These are phyloP conservation scores for Lecanicillium sp. DNA, from an alignment of 2,329 filamentous ascomycete species.

Conservation along the genomic window DNA sequence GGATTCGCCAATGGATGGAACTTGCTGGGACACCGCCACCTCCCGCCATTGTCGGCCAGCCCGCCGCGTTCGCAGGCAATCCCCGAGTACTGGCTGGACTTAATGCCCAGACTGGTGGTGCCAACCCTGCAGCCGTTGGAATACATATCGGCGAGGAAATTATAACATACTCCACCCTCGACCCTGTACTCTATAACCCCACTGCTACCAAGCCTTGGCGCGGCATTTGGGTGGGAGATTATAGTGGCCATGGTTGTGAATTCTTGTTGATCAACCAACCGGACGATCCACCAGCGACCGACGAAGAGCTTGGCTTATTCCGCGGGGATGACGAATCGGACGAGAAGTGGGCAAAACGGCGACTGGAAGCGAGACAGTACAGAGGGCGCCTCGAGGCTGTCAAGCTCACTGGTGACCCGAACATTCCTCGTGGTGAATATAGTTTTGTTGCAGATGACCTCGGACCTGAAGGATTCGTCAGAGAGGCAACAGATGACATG, in stretches of 20 bases:
- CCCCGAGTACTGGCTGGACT: conserved; percentile 13
- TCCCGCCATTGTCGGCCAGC: conserved; percentile 21
- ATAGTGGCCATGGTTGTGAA: conserved; percentile 79
- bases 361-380: conserved; percentile 41
- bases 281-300: conserved; percentile 31
- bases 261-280: conserved; percentile 77
- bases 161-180: conserved; percentile 62
- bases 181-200: conserved; percentile 68
- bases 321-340: conserved; percentile 33
- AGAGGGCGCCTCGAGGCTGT: conserved; percentile 69
- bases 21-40: conserved; percentile 34
- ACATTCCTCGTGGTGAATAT: conserved; percentile 78
- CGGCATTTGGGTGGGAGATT: conserved; percentile 90
- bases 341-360: conserved; percentile 35
- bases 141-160: conserved; percentile 46
- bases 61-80: conserved; percentile 14
- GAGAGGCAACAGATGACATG: conserved; percentile 53
- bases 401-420: conserved; percentile 86
- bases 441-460: conserved; percentile 78
- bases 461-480: conserved; percentile 54
- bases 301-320: conserved; percentile 31
- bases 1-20: conserved; percentile 69
- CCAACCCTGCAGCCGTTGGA: conserved; percentile 21
- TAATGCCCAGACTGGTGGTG: conserved; percentile 12
- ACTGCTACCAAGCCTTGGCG: conserved; percentile 74